Evolutionary conservation across 208 protist species (phyloP).

Genomic region (Wallacemonas sp.): DNA sequence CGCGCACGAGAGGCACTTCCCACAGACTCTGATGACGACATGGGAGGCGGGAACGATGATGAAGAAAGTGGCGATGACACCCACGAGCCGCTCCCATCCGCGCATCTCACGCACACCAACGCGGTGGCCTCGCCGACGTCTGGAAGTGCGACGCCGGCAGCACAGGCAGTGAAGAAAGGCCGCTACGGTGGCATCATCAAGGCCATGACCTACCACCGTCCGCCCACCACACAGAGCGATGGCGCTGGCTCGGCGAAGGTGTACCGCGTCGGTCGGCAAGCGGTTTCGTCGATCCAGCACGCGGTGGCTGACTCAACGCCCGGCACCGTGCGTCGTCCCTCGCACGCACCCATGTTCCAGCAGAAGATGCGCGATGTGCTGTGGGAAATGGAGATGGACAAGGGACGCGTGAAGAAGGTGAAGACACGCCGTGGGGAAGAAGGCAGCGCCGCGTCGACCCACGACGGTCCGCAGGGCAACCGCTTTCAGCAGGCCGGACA

Average conservation of each 20-base stretch:
- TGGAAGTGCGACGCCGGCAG: not conserved
- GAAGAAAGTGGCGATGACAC: slow-evolving; percentile 9
- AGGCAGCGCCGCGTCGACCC: not conserved
- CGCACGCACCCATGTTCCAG: slow-evolving; percentile 63
- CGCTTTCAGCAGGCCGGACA: slow-evolving; percentile 42
- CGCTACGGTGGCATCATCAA: slow-evolving; percentile 57
- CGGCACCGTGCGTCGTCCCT: slow-evolving; percentile 39
- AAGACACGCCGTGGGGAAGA: slow-evolving; percentile 23
- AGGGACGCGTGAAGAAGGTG: slow-evolving; percentile 82
- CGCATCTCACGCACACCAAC: not conserved
- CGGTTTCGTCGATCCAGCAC: slow-evolving; percentile 38
- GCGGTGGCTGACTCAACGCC: slow-evolving; percentile 28
- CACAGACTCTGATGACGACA: slow-evolving; percentile 25
- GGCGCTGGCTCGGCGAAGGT: not conserved
- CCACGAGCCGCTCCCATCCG: slow-evolving; percentile 2
- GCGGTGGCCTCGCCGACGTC: not conserved
- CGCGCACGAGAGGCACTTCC: slow-evolving; percentile 20
- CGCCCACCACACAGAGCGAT: not conserved
- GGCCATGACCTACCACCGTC: slow-evolving; percentile 31
- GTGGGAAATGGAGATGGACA: slow-evolving; percentile 89
- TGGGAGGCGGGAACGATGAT: too few relatives aligned
- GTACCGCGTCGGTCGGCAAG: slow-evolving; percentile 33
- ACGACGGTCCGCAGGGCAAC: slow-evolving; percentile 21
- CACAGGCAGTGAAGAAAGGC: slow-evolving; percentile 8
- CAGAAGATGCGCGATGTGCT: slow-evolving; percentile 71